Percentiles rank a stretch among this genome's conserved stretches.
phyloP scores from a whole-genome alignment of 2,329 filamentous ascomycete genomes.

The Lecanosticta acicola region DNA sequence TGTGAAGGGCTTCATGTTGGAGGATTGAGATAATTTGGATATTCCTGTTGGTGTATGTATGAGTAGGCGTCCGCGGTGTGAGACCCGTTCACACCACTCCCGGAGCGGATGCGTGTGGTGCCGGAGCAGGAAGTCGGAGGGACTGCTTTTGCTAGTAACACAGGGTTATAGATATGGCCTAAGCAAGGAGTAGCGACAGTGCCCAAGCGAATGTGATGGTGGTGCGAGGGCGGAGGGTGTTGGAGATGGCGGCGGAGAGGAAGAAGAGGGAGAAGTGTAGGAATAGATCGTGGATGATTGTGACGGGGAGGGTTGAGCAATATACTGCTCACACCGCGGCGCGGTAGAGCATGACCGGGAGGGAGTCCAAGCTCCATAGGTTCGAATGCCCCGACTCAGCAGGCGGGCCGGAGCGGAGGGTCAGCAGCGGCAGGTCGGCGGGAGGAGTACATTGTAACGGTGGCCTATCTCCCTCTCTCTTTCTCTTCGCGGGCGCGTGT shows the following conservation, averaged over 20 bases:
- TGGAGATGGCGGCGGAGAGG: background rate
- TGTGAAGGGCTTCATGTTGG: conserved; percentile 43
- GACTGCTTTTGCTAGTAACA: conserved; percentile 3
- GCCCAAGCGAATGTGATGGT: background rate
- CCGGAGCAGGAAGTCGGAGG: background rate
- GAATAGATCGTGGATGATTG: no score
- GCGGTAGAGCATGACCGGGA: no score
- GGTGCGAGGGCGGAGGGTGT: background rate
- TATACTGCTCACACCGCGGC: no score
- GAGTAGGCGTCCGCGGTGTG: background rate
- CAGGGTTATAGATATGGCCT: background rate
- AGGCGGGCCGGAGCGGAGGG: no score
- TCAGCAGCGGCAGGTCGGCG: no score
- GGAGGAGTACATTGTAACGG: no score
- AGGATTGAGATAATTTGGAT: no score
- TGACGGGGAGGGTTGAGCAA: no score
- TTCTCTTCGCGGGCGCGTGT: no score
- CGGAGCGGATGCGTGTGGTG: background rate
- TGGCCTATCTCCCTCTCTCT: no score
- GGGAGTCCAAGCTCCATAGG: no score
- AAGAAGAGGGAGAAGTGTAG: background rate
- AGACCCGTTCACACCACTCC: background rate
- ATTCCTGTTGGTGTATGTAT: conserved; percentile 1
- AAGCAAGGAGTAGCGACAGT: conserved; percentile 9
- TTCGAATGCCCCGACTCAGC: no score